Conservation (phyloP, 495 filamentous ascomycete genomes). For the Hypoxylon crocopeplum region DNA sequence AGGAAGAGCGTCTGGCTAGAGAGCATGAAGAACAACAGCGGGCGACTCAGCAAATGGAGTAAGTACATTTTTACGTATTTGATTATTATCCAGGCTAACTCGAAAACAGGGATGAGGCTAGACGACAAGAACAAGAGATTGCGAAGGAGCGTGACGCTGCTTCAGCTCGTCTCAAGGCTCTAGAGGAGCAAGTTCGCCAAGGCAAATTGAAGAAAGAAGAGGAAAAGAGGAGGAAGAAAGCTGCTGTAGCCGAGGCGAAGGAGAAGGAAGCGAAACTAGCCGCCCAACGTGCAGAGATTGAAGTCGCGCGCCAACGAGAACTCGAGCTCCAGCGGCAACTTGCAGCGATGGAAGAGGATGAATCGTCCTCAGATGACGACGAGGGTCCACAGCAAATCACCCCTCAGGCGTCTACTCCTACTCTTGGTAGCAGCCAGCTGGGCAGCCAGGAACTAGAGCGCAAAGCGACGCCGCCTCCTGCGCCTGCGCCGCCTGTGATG, state of each 20-base stretch:
- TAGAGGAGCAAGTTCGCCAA: slow-evolving; percentile 92
- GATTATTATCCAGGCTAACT: slow-evolving; percentile 35
- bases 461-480: slow-evolving; percentile 55
- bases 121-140: slow-evolving; percentile 78
- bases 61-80: slow-evolving; percentile 54
- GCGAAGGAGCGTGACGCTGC: slow-evolving; percentile 80
- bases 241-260: slow-evolving; percentile 81
- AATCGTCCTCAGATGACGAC: slow-evolving; percentile 85
- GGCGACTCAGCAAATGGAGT: slow-evolving; percentile 82
- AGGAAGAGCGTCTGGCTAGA: slow-evolving; percentile 63
- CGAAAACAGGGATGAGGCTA: slow-evolving; percentile 72
- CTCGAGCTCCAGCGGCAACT: slow-evolving; percentile 86
- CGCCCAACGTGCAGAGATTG: slow-evolving; percentile 88
- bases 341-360: slow-evolving; percentile 75
- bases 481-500: slow-evolving; percentile 51
- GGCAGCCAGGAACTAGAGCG: slow-evolving; percentile 61
- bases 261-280: slow-evolving; percentile 87
- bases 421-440: slow-evolving; percentile 59
- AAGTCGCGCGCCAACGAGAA: slow-evolving; percentile 86
- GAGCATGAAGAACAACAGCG: slow-evolving; percentile 82
- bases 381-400: slow-evolving; percentile 83
- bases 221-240: slow-evolving; percentile 89
- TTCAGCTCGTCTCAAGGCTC: slow-evolving; percentile 79
- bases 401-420: slow-evolving; percentile 82
- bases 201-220: slow-evolving; percentile 98